Base-by-base conservation (phyloP, 2,329 filamentous ascomycete genomes). In the Aspergillus fructus region DNA sequence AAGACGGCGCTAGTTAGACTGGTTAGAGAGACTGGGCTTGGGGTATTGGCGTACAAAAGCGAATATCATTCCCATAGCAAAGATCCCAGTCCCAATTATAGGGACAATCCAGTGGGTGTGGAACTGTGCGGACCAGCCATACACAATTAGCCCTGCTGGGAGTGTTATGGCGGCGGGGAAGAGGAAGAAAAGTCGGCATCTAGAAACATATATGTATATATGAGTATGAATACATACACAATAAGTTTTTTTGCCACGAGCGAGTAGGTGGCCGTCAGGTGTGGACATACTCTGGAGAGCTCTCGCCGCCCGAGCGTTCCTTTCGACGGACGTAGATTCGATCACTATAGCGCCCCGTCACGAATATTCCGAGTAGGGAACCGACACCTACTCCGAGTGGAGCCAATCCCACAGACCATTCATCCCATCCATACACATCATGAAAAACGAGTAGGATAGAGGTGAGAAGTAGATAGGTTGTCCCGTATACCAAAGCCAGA, bases 41-140 rank as follows among this genome's bases (percentile, higher is more conserved):
- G n/a, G n/a, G n/a, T n/a, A n/a, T n/a, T n/a, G n/a, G 75, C 1
- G 75, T 72, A n/a, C 78, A 78, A 54, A 77, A 79, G 58, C 87
- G 84, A 21, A 88, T 80, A 85, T 84, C 15, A 81, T 78, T 0
- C 83, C 84, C 2, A 78, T 73, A 0, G 81, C 80, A 30, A 85
- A 83, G 7, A 84, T 74, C 2, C 77, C 74, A 3, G 82, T 80
- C 4, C 84, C 85, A 43, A 86, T 76, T 58, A 87, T 84, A 0
- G 83, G 83, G 13, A 85, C 75, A 24, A 86, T 81, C 81, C 82
- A 86, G 63, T 83, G 81, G 0, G 78, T 71, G 2, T 74, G 65
- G 37, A 76, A 71, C 43, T 85, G 71, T 0, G 81, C 82, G 2
- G 78, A 74, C 82, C 83, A 86, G 33, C 83, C 83, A 59, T 85